These are phyloP conservation scores for Atractiella rhizophila DNA, from an alignment of 768 basidiomycete genomes.

Conservation along the genomic window DNA sequence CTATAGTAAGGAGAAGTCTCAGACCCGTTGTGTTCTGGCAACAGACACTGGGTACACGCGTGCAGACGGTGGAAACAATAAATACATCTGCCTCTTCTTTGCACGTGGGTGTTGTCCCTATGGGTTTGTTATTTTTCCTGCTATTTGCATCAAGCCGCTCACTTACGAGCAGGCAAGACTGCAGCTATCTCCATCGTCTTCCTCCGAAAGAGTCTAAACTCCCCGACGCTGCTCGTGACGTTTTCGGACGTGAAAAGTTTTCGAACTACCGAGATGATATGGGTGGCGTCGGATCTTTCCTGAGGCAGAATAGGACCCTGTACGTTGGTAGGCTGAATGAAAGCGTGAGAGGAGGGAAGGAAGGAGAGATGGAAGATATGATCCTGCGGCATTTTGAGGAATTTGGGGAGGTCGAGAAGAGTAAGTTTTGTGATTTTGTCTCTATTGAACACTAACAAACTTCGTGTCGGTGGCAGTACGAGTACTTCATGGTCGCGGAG, in stretches of 20 bases:
- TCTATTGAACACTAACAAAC: background rate
- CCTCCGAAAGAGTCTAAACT: conserved; percentile 40
- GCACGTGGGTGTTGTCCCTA: conserved; percentile 91
- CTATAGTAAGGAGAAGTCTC: conserved; percentile 66
- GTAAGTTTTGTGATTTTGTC: conserved; percentile 27
- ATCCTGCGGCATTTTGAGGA: conserved; percentile 79
- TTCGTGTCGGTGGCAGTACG: conserved; percentile 31
- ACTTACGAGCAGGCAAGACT: conserved; percentile 31
- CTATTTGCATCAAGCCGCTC: background rate
- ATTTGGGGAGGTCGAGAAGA: conserved; percentile 77
- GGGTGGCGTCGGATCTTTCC: conserved; percentile 96
- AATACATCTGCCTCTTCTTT: conserved; percentile 86
- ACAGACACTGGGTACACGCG: conserved; percentile 77
- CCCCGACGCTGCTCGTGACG: conserved; percentile 83
- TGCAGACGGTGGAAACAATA: conserved; percentile 75
- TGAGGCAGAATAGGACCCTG: conserved; percentile 71
- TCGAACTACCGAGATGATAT: conserved; percentile 94
- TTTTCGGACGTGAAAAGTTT: conserved; percentile 91
- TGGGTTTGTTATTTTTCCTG: conserved; percentile 26
- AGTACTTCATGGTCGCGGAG: conserved; percentile 73
- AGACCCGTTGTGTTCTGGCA: conserved; percentile 70
- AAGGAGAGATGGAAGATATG: conserved; percentile 73
- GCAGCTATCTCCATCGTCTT: conserved; percentile 76
- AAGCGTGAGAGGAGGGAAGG: conserved; percentile 45
- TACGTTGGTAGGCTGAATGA: conserved; percentile 89